Evolutionary conservation across 805 yeast species (phyloP).

Genomic region (Nadsonia fulvescens): DNA sequence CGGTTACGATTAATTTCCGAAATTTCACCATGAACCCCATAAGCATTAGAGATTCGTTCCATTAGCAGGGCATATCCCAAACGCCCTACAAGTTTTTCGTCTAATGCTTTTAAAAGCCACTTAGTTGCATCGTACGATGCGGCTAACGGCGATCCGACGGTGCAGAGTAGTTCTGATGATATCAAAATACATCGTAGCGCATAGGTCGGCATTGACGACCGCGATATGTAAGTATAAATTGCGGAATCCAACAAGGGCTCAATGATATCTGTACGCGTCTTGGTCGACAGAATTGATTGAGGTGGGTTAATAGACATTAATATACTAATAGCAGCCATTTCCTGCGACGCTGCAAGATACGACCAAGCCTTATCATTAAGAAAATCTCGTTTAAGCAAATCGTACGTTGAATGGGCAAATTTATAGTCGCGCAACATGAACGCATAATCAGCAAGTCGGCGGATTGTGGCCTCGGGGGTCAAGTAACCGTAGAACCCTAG

Average conservation of each 20-base stretch:
- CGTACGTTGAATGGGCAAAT: slow-evolving; percentile 70
- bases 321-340: slow-evolving; percentile 63
- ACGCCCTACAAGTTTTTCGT: slow-evolving; percentile 20
- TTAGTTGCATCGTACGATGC: slow-evolving; percentile 28
- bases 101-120: slow-evolving; percentile 28
- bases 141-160: slow-evolving; percentile 23
- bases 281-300: slow-evolving; percentile 17
- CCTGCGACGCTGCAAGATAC: slow-evolving; percentile 70
- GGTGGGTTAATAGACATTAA: slow-evolving; percentile 28
- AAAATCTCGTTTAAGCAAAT: slow-evolving; percentile 60
- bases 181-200: slow-evolving; percentile 51
- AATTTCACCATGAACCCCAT: slow-evolving; percentile 16
- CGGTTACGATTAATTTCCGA: slow-evolving; percentile 16
- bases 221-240: slow-evolving; percentile 53
- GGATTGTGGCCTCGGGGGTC: slow-evolving; percentile 51
- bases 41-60: slow-evolving; percentile 38
- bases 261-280: slow-evolving; percentile 33
- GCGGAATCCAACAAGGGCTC: slow-evolving; percentile 54
- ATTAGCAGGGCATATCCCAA: slow-evolving; percentile 32
- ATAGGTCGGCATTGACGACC: slow-evolving; percentile 51
- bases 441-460: slow-evolving; percentile 85
- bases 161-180: slow-evolving; percentile 49
- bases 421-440: slow-evolving; percentile 81
- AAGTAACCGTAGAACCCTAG: slow-evolving; percentile 39
- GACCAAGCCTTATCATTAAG: slow-evolving; percentile 63